These are phyloP conservation scores for Fusarium subglutinans DNA, from an alignment of 2,329 filamentous ascomycete species.

Conservation along the genomic window DNA sequence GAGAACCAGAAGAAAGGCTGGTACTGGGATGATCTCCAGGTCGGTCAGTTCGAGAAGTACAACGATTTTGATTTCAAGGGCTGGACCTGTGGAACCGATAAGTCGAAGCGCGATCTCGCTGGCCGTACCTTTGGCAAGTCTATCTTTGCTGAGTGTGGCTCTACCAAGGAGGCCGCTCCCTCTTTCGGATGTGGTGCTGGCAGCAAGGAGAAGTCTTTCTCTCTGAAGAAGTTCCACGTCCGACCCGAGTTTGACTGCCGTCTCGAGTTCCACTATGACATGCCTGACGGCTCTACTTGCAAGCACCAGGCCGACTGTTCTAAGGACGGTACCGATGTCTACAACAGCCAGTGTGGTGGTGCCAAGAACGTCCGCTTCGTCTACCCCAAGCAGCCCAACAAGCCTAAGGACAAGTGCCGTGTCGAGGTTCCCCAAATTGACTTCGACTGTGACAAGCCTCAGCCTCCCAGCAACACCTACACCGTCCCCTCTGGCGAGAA, in stretches of 20 bases:
- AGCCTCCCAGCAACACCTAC: conserved; percentile 26
- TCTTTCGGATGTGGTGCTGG: conserved; percentile 61
- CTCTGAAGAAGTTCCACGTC: conserved; percentile 78
- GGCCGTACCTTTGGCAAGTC: conserved; percentile 66
- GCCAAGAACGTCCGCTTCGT: conserved; percentile 82
- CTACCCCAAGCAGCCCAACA: conserved; percentile 65
- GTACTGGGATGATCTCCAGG: conserved; percentile 71
- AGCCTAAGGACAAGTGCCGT: conserved; percentile 67
- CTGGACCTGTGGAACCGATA: conserved; percentile 72
- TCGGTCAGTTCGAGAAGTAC: conserved; percentile 72
- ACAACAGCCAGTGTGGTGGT: conserved; percentile 92
- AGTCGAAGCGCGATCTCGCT: conserved; percentile 66
- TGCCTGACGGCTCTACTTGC: conserved; percentile 84
- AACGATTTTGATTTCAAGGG: conserved; percentile 78
- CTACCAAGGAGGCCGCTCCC: conserved; percentile 59
- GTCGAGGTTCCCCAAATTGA: conserved; percentile 78
- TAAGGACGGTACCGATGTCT: conserved; percentile 72
- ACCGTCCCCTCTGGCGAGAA: conserved; percentile 50
- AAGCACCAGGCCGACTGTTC: conserved; percentile 79
- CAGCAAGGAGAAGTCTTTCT: conserved; percentile 64
- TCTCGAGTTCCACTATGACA: conserved; percentile 86
- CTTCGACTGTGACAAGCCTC: conserved; percentile 72
- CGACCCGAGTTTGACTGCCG: conserved; percentile 79
- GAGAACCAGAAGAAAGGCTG: conserved; percentile 75
- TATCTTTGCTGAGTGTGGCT: conserved; percentile 65